Evolutionary conservation across 2,329 filamentous ascomycete genomes (phyloP).

Genomic region (Fusarium subtropicale): DNA sequence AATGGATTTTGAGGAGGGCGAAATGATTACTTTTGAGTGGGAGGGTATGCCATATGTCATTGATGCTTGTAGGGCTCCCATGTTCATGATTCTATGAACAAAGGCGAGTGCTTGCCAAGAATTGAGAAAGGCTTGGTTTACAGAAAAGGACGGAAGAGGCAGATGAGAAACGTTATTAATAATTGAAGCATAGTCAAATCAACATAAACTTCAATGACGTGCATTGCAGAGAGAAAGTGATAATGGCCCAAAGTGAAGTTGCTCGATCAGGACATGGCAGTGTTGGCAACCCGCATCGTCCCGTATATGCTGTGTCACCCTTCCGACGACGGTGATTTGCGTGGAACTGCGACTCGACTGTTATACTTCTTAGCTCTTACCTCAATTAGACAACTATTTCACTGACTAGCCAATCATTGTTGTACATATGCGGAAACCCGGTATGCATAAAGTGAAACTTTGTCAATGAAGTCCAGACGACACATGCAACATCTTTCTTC

Average conservation of each 20-base stretch:
- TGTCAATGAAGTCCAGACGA: no score
- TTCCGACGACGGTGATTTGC: neutral
- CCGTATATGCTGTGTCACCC: neutral
- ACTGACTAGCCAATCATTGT: neutral
- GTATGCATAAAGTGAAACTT: neutral
- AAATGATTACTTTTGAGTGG: neutral
- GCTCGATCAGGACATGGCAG: neutral
- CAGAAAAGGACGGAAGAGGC: neutral
- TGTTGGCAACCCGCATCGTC: neutral
- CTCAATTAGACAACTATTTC: neutral
- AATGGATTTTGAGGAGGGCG: neutral
- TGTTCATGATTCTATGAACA: constrained; percentile 32
- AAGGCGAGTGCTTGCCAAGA: neutral
- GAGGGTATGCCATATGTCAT: constrained; percentile 12
- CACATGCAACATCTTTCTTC: neutral
- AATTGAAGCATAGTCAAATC: neutral
- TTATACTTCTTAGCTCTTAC: neutral
- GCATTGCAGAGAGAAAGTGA: neutral
- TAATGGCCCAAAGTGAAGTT: neutral
- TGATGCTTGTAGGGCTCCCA: constrained; percentile 24
- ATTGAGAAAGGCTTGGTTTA: neutral
- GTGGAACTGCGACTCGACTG: neutral
- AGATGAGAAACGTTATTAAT: no score
- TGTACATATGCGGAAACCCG: neutral
- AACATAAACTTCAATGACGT: neutral